Evolutionary conservation across 2,329 filamentous ascomycete genomes (phyloP), one percentile per base, ranked within the genome.

Genomic region (Monosporascus sp.): DNA sequence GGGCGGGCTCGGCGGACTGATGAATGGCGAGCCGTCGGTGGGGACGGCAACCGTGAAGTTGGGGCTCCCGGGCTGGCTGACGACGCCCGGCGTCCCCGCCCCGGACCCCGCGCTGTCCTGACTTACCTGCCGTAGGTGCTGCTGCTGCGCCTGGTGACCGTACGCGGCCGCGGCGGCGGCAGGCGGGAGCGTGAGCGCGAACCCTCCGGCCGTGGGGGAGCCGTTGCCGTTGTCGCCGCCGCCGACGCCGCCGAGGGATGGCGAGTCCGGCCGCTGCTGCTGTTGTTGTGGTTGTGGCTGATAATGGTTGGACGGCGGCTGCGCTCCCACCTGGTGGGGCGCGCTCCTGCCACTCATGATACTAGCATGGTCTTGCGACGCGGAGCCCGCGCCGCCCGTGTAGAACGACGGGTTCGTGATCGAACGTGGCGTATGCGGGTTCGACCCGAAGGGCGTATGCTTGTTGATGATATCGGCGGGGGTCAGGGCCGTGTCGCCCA

Each of bases 401-500:
- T 22, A 22, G 49, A 50, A 59, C 2, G 63, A 65, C 1, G 65
- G 63, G 58, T 64, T 68, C 44, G 62, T 66, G n/a, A 67, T 53
- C 22, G 59, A 50, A 52, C 55, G 53, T 50, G 61, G 52, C 24
- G 62, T 53, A 45, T 56, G 57, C 31, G 58, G 54, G 48, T 52
- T 18, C 50, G 55, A 57, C 45, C 60, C 62, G 25, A 71, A 62
- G 48, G 63, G 63, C 2, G 68, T 63, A 61, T 72, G 61, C 38
- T 65, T 67, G 51, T 70, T 67, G 47, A 74, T 68, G n/a, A 76
- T 66, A 2, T 76, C 70, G 14, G 70, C 57, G 7, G 70, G 70
- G 0, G 71, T 67, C 17, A 76, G 64, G 15, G 69, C 70, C 1
- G 73, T 75, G 53, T 74, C 74, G 18, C 74, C 70, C 3, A 82